A percentile compares a stretch with the other conserved stretches of the same genome.
These are phyloP conservation scores for Dactylellina sp. DNA, from an alignment of 2,329 filamentous ascomycete genomes.

Conservation along the genomic window DNA sequence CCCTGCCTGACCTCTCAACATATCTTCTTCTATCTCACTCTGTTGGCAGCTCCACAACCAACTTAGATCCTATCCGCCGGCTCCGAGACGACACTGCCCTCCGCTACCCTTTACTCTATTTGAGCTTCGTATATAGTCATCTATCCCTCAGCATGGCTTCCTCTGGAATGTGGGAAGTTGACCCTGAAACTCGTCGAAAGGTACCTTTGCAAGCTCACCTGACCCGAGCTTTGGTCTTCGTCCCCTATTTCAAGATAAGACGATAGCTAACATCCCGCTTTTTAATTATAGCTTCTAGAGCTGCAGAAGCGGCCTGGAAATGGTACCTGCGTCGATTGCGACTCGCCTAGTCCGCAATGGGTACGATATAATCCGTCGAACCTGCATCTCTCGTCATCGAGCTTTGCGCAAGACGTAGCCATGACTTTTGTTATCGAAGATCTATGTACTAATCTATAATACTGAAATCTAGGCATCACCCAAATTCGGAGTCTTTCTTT, in stretches of 20 bases:
- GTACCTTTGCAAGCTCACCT: slow-evolving; percentile 66
- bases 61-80: not conserved
- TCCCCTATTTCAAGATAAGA: slow-evolving; percentile 16
- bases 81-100: not conserved
- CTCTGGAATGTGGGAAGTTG: slow-evolving; percentile 88
- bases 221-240: slow-evolving; percentile 24
- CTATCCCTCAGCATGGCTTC: slow-evolving; percentile 34
- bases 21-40: not conserved
- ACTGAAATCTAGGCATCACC: slow-evolving; percentile 73
- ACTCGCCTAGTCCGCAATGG: slow-evolving; percentile 97
- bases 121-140: slow-evolving; percentile 8
- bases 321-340: slow-evolving; percentile 92
- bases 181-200: slow-evolving; percentile 96
- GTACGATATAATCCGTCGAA: slow-evolving; percentile 57
- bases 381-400: slow-evolving; percentile 4
- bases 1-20: slow-evolving; percentile 9
- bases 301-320: slow-evolving; percentile 93
- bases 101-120: not conserved
- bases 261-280: slow-evolving; percentile 16
- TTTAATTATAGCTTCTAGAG: slow-evolving; percentile 76
- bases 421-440: not conserved
- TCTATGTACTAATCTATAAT: not conserved
- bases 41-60: not conserved
- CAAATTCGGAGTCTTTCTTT: slow-evolving; percentile 99
- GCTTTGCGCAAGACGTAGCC: not conserved